phyloP scores from a whole-genome alignment of 2,329 filamentous ascomycete species.

The Xylogone sp. region DNA sequence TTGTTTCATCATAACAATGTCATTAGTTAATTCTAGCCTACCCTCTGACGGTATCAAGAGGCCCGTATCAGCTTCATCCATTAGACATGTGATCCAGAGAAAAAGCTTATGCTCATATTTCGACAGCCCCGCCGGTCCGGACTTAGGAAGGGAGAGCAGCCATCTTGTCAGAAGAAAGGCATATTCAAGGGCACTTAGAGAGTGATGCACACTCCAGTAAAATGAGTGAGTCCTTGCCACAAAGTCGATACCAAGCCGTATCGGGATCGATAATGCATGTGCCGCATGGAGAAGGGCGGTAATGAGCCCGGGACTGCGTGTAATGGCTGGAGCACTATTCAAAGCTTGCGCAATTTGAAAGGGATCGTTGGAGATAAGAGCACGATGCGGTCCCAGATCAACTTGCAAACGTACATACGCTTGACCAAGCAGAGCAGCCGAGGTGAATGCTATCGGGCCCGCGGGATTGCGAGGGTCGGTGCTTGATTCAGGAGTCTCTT shows the following conservation, averaged over 20 bases:
- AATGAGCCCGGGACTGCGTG: constrained; percentile 56
- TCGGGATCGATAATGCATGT: constrained; percentile 63
- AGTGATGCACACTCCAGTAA: constrained; percentile 60
- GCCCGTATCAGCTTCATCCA: constrained; percentile 60
- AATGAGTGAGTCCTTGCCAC: constrained; percentile 57
- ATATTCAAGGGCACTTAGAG: constrained; percentile 58
- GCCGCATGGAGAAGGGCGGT: constrained; percentile 64
- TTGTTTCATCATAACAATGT: constrained; percentile 33
- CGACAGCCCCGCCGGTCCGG: constrained; percentile 28
- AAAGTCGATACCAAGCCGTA: constrained; percentile 61
- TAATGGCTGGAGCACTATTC: constrained; percentile 53
- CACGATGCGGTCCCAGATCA: constrained; percentile 58
- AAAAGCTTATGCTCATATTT: constrained; percentile 48
- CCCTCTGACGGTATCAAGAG: constrained; percentile 35
- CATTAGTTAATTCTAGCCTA: neutral
- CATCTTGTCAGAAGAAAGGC: constrained; percentile 56
- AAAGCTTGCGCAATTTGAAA: constrained; percentile 58
- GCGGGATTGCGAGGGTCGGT: constrained; percentile 49
- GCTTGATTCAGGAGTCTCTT: constrained; percentile 35
- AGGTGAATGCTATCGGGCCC: constrained; percentile 62
- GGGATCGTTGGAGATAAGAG: constrained; percentile 62
- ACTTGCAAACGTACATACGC: constrained; percentile 65
- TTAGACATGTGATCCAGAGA: constrained; percentile 52
- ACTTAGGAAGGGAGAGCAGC: neutral
- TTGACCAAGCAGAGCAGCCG: constrained; percentile 55